These are phyloP conservation scores for Didymella pinodella DNA, from an alignment of 2,329 filamentous ascomycete genomes.

Conservation along the genomic window DNA sequence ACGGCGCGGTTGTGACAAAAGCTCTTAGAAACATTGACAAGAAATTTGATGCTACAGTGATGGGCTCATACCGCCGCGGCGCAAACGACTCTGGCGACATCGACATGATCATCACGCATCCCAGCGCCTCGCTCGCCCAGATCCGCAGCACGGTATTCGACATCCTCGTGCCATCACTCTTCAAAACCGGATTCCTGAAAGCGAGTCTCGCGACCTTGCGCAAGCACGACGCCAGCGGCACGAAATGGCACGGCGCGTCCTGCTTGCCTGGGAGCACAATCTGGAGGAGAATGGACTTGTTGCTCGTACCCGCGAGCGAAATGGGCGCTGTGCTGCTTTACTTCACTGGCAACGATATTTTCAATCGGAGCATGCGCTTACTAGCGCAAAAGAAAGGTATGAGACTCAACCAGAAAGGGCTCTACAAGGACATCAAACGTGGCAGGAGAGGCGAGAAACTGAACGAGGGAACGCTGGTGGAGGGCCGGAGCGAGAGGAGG, in stretches of 20 bases:
- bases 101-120: slow-evolving; percentile 81
- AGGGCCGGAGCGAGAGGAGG: slow-evolving; percentile 75
- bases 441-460: slow-evolving; percentile 66
- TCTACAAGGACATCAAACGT: slow-evolving; percentile 75
- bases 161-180: slow-evolving; percentile 69
- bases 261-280: slow-evolving; percentile 65
- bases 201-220: slow-evolving; percentile 68
- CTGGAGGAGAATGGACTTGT: slow-evolving; percentile 85
- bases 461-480: slow-evolving; percentile 73
- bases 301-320: slow-evolving; percentile 81
- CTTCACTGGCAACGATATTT: slow-evolving; percentile 94
- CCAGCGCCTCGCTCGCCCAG: slow-evolving; percentile 61
- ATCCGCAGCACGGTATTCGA: slow-evolving; percentile 70
- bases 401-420: slow-evolving; percentile 82
- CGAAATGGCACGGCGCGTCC: slow-evolving; percentile 90
- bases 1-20: slow-evolving; percentile 70
- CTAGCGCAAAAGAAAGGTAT: slow-evolving; percentile 82
- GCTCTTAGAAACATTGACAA: slow-evolving; percentile 68
- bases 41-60: slow-evolving; percentile 73
- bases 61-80: slow-evolving; percentile 86
- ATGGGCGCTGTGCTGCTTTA: slow-evolving; percentile 89
- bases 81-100: slow-evolving; percentile 79
- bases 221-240: slow-evolving; percentile 61
- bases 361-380: slow-evolving; percentile 85
- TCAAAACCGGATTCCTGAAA: slow-evolving; percentile 69